Evolutionary conservation across 2,329 filamentous ascomycete genomes (phyloP).

Genomic region (Hypoxylon sp.): DNA sequence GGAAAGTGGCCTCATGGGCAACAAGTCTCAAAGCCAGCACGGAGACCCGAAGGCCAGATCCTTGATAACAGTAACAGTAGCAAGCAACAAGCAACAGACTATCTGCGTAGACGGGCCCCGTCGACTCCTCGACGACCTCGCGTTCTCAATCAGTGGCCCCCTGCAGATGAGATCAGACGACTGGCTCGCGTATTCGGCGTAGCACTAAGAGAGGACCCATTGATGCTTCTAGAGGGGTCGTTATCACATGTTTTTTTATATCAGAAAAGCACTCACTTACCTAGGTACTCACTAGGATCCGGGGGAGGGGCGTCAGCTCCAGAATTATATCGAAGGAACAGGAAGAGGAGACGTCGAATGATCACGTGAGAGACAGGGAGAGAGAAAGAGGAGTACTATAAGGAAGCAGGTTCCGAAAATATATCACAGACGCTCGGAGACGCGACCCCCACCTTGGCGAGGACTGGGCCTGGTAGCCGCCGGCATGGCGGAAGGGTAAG

Average conservation of each 20-base stretch:
- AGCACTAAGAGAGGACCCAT: neutral
- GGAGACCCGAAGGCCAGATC: slow-evolving; percentile 2
- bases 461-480: slow-evolving; percentile 21
- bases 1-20: neutral
- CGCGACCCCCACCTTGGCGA: slow-evolving; percentile 39
- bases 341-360: slow-evolving; percentile 6
- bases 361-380: slow-evolving; percentile 36
- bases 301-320: neutral
- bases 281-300: too few species aligned
- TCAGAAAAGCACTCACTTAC: slow-evolving; percentile 5
- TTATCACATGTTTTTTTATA: slow-evolving; percentile 24
- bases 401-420: slow-evolving; percentile 36
- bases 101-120: slow-evolving; percentile 2
- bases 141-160: neutral
- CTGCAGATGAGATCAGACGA: neutral
- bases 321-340: slow-evolving; percentile 1
- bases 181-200: neutral
- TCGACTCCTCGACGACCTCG: slow-evolving; percentile 1
- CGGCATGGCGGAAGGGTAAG: slow-evolving; percentile 33
- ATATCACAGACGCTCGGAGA: slow-evolving; percentile 8
- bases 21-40: neutral
- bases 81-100: neutral
- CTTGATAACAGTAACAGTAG: neutral
- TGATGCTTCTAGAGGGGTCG: neutral
- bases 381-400: neutral